Base-by-base conservation (phyloP, 768 basidiomycete genomes). In the Coprinellus micaceus region DNA sequence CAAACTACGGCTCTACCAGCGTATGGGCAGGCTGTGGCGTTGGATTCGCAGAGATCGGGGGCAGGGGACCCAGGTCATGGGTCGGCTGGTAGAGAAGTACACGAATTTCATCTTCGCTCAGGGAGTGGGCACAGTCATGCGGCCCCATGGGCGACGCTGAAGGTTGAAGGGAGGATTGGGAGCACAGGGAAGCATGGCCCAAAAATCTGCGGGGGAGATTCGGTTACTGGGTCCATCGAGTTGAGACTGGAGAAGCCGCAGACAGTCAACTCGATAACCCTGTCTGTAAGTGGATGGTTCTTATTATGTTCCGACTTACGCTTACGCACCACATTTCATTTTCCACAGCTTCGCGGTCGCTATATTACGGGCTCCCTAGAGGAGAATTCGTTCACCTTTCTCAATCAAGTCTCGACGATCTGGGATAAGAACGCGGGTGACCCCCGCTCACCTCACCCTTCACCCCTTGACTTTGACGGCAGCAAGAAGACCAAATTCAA, bases 381-480 rank as follows among this genome's bases (percentile, higher is more conserved):
- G 5, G 33, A 53, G 15, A 36, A 45, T n/a, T 45, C 45, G 3
- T 59, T 22, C 30, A 46, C 49, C 17, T 56, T 61, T 41, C 39
- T 61, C 44, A 52, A 61, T 26, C 50, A 59, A 19, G 50, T 39
- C 15, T 28, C 55, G 30, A 63, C 61, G 7, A 54, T 68, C 19
- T 76, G 74, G 69, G 66, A 68, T 17, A 73, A 72, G 43, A 60
- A 64, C 13, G 51, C 64, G 26, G 70, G 69, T 3, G 67, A 72
- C 37, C 71, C 72, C 17, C 25, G 48, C 3, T 28, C 45, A 40
- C 54, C 26, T 22, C 41, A 26, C 55, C 57, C 39, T 2, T 22
- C 30, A 19, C 44, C 49, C 54, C 56, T 40, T 33, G 52, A 48
- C 22, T 45, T 43, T n/a, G 49, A 39, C 24, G 26, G 21, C 9